Conservation (phyloP, 176 grass and related monocot genomes). For the Coix lacrymajobi region DNA sequence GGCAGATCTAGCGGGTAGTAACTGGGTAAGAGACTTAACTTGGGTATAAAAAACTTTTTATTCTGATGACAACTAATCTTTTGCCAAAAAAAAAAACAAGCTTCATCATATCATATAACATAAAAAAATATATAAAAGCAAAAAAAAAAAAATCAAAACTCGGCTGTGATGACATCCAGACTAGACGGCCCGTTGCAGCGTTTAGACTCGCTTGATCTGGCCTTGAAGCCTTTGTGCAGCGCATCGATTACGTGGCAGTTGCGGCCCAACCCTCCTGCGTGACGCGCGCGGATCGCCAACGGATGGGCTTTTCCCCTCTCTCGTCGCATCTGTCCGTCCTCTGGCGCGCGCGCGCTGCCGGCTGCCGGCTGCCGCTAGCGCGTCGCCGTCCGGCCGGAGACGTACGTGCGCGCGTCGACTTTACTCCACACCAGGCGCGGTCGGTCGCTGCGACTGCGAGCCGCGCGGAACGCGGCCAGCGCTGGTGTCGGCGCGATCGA, state of each 20-base stretch:
- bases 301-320: too few species aligned
- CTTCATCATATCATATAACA: too few species aligned
- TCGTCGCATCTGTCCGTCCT: too few species aligned
- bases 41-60: too few species aligned
- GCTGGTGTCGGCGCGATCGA: constrained; percentile 18
- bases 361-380: too few species aligned
- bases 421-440: background rate
- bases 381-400: background rate
- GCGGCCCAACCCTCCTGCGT: background rate
- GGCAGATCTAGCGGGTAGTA: too few species aligned
- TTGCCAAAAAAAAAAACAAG: too few species aligned
- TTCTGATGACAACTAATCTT: too few species aligned
- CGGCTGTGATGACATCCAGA: too few species aligned
- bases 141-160: too few species aligned
- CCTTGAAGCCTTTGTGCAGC: background rate
- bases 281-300: background rate
- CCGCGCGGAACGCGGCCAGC: background rate
- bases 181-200: background rate
- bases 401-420: background rate
- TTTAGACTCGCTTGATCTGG: background rate
- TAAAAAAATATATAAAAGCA: too few species aligned
- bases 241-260: background rate
- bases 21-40: too few species aligned
- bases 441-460: background rate
- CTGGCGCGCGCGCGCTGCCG: background rate